Percentiles rank a stretch among this genome's conserved stretches.
phyloP scores from a whole-genome alignment of 1,284 basidiomycete species.

The Pterula multifida region DNA sequence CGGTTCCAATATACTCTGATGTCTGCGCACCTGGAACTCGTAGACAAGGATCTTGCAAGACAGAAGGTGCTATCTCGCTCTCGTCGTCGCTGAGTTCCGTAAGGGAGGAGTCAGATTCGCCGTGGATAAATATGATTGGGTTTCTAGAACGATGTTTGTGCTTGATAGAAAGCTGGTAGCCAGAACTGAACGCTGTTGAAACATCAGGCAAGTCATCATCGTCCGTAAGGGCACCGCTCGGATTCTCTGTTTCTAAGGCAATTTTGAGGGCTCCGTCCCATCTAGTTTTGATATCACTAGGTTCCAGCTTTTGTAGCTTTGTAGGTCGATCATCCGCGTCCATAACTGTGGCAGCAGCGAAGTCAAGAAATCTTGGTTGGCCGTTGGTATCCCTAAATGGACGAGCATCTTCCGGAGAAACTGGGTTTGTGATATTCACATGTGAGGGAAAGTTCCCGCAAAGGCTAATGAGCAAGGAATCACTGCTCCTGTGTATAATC shows the following conservation, averaged over 20 bases:
- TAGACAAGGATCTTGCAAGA: conserved; percentile 10
- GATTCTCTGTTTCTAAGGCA: conserved; percentile 19
- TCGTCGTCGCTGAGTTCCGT: conserved; percentile 13
- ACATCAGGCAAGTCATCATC: conserved; percentile 30
- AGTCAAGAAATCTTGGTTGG: conserved; percentile 15
- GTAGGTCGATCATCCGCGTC: conserved; percentile 18
- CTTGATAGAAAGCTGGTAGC: conserved; percentile 12
- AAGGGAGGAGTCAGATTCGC: conserved; percentile 5
- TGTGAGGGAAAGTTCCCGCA: neutral
- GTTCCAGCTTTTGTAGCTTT: conserved; percentile 29
- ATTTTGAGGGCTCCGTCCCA: conserved; percentile 30
- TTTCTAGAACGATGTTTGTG: conserved; percentile 6
- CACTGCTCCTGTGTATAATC: neutral
- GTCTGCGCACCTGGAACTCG: conserved; percentile 9
- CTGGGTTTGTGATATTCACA: neutral
- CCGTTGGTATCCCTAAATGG: conserved; percentile 19
- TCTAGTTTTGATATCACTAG: conserved; percentile 15
- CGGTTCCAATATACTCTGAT: conserved; percentile 25
- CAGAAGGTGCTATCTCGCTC: conserved; percentile 10
- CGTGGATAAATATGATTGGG: neutral
- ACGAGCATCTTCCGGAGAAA: conserved; percentile 8
- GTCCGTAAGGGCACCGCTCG: conserved; percentile 17
- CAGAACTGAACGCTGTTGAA: conserved; percentile 19
- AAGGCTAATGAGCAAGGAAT: neutral
- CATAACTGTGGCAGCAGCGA: conserved; percentile 13